These are phyloP conservation scores for Mitragyna speciosa DNA, from an alignment of 257 asterid genomes.

Conservation along the genomic window DNA sequence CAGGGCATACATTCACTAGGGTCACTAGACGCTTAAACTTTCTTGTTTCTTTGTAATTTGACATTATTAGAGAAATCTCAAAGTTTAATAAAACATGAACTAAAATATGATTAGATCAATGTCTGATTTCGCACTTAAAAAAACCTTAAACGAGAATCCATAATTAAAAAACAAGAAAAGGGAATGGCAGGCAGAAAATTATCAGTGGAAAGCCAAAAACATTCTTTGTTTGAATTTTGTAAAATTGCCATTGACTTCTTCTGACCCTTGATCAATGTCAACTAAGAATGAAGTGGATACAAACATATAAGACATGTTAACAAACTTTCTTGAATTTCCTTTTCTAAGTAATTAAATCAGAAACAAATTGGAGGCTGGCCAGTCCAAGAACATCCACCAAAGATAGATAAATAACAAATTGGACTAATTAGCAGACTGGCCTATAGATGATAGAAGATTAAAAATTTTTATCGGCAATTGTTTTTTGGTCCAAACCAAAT, in stretches of 20 bases:
- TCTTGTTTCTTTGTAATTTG: no score
- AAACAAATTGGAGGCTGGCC: conserved; percentile 17
- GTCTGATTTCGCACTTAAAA: background rate
- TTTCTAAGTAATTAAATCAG: background rate
- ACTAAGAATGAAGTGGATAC: conserved; percentile 17
- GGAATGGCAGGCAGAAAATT: conserved; percentile 25
- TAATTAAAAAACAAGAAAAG: conserved; percentile 9
- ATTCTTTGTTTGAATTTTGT: background rate
- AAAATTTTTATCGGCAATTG: background rate
- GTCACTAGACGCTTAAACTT: background rate
- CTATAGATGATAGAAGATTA: background rate
- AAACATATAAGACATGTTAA: conserved; percentile 16
- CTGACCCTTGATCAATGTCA: conserved; percentile 13
- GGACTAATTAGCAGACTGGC: background rate
- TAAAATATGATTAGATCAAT: background rate
- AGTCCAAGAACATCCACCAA: background rate
- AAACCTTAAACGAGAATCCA: conserved; percentile 10
- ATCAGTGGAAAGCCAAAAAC: conserved; percentile 6
- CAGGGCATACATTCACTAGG: background rate
- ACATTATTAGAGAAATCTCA: background rate
- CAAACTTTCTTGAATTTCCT: background rate
- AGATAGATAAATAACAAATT: conserved; percentile 1
- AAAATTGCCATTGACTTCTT: background rate
- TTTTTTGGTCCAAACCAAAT: background rate
- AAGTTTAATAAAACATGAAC: background rate